Conservation (phyloP, 352 stramenopile species). For the Pythium oligandrum region DNA sequence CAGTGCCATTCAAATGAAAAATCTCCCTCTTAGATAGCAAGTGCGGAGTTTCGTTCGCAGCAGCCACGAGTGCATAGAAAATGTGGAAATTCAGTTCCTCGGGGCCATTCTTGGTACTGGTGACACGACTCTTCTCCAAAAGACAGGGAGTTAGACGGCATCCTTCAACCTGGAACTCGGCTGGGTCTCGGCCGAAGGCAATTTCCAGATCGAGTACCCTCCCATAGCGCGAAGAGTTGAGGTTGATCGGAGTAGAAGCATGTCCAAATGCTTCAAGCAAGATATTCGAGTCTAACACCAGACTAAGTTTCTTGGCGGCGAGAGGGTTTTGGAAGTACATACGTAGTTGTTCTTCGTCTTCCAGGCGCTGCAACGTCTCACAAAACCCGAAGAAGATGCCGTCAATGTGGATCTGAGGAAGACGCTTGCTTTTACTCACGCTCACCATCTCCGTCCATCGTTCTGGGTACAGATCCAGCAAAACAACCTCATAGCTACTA, state of each 20-base stretch:
- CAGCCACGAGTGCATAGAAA: conserved; percentile 63
- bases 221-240: conserved; percentile 73
- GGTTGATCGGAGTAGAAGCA: conserved; percentile 55
- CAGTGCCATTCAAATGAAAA: conserved; percentile 29
- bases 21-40: conserved; percentile 30
- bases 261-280: conserved; percentile 76
- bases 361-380: conserved; percentile 67
- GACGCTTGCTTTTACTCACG: conserved; percentile 62
- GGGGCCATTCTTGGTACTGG: conserved; percentile 11
- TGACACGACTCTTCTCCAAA: conserved; percentile 65
- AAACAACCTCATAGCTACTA: conserved; percentile 58
- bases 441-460: conserved; percentile 61
- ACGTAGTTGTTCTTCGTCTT: conserved; percentile 74
- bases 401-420: conserved; percentile 73
- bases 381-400: conserved; percentile 75
- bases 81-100: conserved; percentile 60
- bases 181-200: conserved; percentile 36
- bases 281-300: conserved; percentile 62
- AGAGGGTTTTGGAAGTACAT: conserved; percentile 75
- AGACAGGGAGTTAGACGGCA: conserved; percentile 57
- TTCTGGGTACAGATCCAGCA: conserved; percentile 62
- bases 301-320: conserved; percentile 53
- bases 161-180: conserved; percentile 50
- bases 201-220: conserved; percentile 54
- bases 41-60: conserved; percentile 36